Percentiles rank a stretch among this genome's conserved stretches.
Evolutionary conservation across 2,329 filamentous ascomycete genomes (phyloP).

Genomic region (Fusarium drepaniforme): DNA sequence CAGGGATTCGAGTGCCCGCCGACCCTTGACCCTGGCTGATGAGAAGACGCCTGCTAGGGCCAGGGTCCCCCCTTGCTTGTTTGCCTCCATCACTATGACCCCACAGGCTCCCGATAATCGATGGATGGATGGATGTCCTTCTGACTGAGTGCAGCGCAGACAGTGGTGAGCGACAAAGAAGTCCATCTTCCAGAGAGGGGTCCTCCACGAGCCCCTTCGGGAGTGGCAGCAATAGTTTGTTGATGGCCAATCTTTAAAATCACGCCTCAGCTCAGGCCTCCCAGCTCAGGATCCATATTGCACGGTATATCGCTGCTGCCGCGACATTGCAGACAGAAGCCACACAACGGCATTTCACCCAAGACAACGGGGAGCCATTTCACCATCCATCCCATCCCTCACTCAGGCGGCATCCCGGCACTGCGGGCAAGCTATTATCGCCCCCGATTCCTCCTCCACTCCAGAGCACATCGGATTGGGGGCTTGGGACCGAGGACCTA

Average conservation of each 20-base stretch:
- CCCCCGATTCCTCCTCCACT: conserved; percentile 33
- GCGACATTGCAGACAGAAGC: background rate
- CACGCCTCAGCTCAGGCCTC: conserved; percentile 25
- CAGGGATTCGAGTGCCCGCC: conserved; percentile 29
- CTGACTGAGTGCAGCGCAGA: conserved; percentile 28
- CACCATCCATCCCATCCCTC: conserved; percentile 19
- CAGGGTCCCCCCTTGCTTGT: conserved; percentile 31
- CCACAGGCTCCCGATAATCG: conserved; percentile 40
- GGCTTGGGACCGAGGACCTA: conserved; percentile 21
- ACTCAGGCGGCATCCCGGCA: conserved; percentile 30
- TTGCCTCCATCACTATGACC: conserved; percentile 33
- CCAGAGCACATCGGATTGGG: conserved; percentile 16
- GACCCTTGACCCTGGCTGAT: conserved; percentile 32
- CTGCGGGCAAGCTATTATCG: conserved; percentile 38
- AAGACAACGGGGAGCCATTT: conserved; percentile 21
- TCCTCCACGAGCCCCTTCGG: conserved; percentile 20
- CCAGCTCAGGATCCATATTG: background rate
- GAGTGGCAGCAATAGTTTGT: conserved; percentile 19
- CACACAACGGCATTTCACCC: conserved; percentile 8
- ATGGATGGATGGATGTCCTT: conserved; percentile 35
- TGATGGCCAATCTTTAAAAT: conserved; percentile 16
- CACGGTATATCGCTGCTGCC: background rate
- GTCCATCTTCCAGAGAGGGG: conserved; percentile 12
- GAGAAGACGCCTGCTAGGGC: conserved; percentile 30
- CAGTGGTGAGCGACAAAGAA: conserved; percentile 24